Evolutionary conservation across 768 basidiomycete genomes (phyloP), one percentile per base, ranked within the genome.

Genomic region (Boletus speciosus): DNA sequence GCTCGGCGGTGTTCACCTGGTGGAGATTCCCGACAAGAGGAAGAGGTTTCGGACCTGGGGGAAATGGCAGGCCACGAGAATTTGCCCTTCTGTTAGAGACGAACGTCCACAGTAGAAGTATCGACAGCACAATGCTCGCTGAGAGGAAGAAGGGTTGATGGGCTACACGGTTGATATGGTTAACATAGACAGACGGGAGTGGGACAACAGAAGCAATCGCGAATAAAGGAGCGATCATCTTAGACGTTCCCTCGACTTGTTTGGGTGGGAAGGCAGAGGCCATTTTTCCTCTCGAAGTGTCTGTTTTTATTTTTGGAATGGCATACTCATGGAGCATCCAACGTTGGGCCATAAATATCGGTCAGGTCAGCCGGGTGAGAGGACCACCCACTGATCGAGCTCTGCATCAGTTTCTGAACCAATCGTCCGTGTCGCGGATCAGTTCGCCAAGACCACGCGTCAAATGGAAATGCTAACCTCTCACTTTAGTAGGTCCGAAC

Each of bases 1-100:
- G 68, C n/a, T 63, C 52, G 11, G 63, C 31, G 2, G 57, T 53
- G 38, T 71, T 65, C 35, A 73, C 31, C 40, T 66, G 62, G 44
- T 55, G 51, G 37, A 67, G 25, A 54, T 68, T 67, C 38, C 69
- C 69, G 23, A 71, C 39, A 16, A 71, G 38, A 3, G 71, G 71
- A 12, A 70, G 55, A n/a, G 71, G 55, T 52, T 55, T 63, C 0
- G 69, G 71, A 19, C 69, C 69, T n/a, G 71, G 69, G 11, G 69
- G 71, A 5, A 61, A 50, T n/a, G 59, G 58, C 16, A 62, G 15
- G 31, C 49, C 56, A 16, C 34, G 27, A 12, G 51, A n/a, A 15
- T 40, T 59, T 36, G 55, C 4, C 40, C 34, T 43, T 35, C 27
- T 50, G 16, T 32, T 27, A 2, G 47, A 46, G 42, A 47, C 25